Conservation (phyloP, 352 stramenopile genomes). For the Aphanomyces cochlioides region DNA sequence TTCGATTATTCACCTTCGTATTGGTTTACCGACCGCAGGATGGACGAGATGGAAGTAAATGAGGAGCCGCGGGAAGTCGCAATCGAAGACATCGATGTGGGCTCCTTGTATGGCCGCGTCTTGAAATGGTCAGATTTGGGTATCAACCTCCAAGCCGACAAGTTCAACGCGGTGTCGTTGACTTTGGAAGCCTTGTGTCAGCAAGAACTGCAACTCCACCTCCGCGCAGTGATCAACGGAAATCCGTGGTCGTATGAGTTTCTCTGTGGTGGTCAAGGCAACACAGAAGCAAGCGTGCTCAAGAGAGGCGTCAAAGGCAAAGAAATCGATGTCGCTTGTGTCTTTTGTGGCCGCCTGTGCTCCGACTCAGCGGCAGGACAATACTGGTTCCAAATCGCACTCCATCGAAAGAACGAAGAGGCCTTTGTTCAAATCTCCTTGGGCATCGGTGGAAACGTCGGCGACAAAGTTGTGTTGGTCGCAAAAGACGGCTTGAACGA, state of each 20-base stretch:
- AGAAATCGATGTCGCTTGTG: conserved; percentile 53
- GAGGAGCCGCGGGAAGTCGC: conserved; percentile 15
- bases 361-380: conserved; percentile 51
- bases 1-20: no score
- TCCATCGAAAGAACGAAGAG: conserved; percentile 32
- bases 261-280: conserved; percentile 24
- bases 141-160: conserved; percentile 13
- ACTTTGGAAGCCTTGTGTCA: conserved; percentile 20
- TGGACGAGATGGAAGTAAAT: conserved; percentile 6
- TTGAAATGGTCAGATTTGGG: conserved; percentile 16
- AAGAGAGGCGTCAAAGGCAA: conserved; percentile 32
- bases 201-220: conserved; percentile 25
- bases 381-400: conserved; percentile 52
- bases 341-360: conserved; percentile 71
- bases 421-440: conserved; percentile 43
- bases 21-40: background rate
- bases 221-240: conserved; percentile 10
- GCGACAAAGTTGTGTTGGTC: conserved; percentile 54
- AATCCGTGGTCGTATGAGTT: conserved; percentile 18
- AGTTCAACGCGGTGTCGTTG: conserved; percentile 24
- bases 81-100: conserved; percentile 20
- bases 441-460: conserved; percentile 51
- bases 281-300: conserved; percentile 28
- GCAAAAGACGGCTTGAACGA: conserved; percentile 37
- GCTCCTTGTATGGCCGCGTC: conserved; percentile 13